Evolutionary conservation across 2,329 filamentous ascomycete genomes (phyloP), one percentile per base, ranked within the genome.

Genomic region (Cadophora sp.): DNA sequence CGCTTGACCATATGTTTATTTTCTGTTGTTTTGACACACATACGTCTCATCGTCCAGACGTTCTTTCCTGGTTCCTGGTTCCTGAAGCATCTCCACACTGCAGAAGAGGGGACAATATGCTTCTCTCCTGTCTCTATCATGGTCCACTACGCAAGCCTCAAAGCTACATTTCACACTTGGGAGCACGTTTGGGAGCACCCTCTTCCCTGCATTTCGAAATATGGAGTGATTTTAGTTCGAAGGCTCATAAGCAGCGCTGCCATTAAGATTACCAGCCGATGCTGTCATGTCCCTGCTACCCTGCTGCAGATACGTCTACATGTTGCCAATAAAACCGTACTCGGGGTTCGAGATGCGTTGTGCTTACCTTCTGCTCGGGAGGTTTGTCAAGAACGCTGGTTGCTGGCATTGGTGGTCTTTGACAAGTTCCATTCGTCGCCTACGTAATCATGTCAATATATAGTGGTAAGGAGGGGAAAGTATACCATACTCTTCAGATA

Each of bases 381-480:
- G 81, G 69, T 3, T 66, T 72, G 56, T 80, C 79, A 37, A 83
- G 70, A 2, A 82, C 69, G 1, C 79, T 0, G 76, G 73, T 14
- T 83, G 67, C 56, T 79, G n/a, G n/a, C n/a, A n/a, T n/a, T n/a
- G n/a, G n/a, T n/a, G n/a, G n/a, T n/a, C n/a, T n/a, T n/a, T n/a
- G 89, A 88, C 77, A 85, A 89, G 62, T 82, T 83, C 87, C 87
- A 89, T 76, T 89, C 87, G 75, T 89, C 87, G 9, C 81, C 83
- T 0, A 81, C 82, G 1, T 85, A 84, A 78, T 90, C 1, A 16
- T 43, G 83, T 86, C 11, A 89, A 46, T 43, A 40, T 43, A 22
- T 26, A 11, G 2, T n/a, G 5, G 34, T 34, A 37, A 37, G 34
- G 34, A 55, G 14, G 31, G n/a, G 22, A n/a, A 12, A 26, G 19